A percentile compares a stretch with the other conserved stretches of the same genome.
phyloP scores from a whole-genome alignment of 768 basidiomycete species.

The Podaxis sp. region DNA sequence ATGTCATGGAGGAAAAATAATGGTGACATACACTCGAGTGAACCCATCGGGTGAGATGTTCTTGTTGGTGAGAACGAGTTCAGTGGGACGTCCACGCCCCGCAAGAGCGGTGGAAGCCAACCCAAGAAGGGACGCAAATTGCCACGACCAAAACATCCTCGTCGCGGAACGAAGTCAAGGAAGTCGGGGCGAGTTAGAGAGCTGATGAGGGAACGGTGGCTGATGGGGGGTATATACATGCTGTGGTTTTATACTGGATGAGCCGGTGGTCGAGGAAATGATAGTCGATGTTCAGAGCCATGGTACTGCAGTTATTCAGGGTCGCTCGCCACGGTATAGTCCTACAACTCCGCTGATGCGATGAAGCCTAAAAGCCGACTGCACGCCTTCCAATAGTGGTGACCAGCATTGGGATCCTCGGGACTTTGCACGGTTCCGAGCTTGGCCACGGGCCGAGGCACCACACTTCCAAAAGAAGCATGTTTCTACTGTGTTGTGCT shows the following conservation, averaged over 20 bases:
- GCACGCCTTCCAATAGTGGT: not conserved
- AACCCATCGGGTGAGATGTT: conserved; percentile 53
- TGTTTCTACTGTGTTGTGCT: not conserved
- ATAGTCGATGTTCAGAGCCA: not conserved
- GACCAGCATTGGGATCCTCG: not conserved
- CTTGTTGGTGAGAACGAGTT: conserved; percentile 41
- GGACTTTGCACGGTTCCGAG: not conserved
- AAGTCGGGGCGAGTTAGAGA: not conserved
- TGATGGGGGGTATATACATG: not conserved
- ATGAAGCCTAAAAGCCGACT: not conserved
- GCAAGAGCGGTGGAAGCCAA: not conserved
- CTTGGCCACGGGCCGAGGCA: not conserved
- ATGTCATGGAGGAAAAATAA: not conserved
- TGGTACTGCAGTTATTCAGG: not conserved
- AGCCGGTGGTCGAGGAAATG: not conserved
- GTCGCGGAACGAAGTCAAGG: not conserved
- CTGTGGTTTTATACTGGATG: not conserved
- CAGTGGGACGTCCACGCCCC: conserved; percentile 27
- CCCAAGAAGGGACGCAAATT: not conserved
- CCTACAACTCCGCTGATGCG: not conserved
- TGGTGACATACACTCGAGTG: conserved; percentile 22
- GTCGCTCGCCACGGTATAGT: not conserved
- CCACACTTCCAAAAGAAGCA: not conserved
- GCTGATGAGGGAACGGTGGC: not conserved
- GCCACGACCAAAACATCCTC: not conserved